Evolutionary conservation across 257 asterid genomes (phyloP), one percentile per base, ranked within the genome.

Genomic region (Verbena officinalis): DNA sequence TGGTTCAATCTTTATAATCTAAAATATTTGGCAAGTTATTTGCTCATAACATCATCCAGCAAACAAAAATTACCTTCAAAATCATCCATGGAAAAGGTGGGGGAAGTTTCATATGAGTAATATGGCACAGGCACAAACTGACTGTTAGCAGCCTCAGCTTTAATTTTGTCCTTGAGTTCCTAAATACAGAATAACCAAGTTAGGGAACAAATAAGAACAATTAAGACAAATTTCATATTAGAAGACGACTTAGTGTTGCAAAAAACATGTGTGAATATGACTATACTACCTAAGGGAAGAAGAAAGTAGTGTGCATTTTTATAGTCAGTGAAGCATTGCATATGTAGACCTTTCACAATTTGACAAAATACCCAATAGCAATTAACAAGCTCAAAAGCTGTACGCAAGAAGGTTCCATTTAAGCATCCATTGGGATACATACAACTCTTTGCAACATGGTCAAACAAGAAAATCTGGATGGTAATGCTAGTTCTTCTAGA

Each of bases 21-120:
- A 52, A 20, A 20, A 16, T 16, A 65, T 27, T 23, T 13, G 36
- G 21, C 64, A 54, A 63, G 31, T 31, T 30, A 4, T 16, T 53
- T 55, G 56, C 49, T 56, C 61, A 64, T 46, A 45, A 22, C 9
- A 68, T 23, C 40, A 48, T 50, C 53, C 23, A 40, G 43, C 8
- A 55, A 63, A 58, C 38, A 45, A 38, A 67, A 51, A 55, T 50
- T 73, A 90, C 97, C 99, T 90, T 93, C 92, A 59, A 93, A 93
- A 78, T 93, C 99, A 49, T 87, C 96, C 78, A 79, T 77, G 69
- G 99, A 87, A 77, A 87, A 87, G 72, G 65, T 75, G 49, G 96
- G 90, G 12, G 83, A 5, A 49, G 75, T 86, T 58, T 65, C 83
- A 30, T 78, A 69, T 46, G 86, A 69, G 71, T 75, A 73, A 80